These are phyloP conservation scores for Catharanthus roseus DNA, from an alignment of 257 asterid species.

Conservation along the genomic window DNA sequence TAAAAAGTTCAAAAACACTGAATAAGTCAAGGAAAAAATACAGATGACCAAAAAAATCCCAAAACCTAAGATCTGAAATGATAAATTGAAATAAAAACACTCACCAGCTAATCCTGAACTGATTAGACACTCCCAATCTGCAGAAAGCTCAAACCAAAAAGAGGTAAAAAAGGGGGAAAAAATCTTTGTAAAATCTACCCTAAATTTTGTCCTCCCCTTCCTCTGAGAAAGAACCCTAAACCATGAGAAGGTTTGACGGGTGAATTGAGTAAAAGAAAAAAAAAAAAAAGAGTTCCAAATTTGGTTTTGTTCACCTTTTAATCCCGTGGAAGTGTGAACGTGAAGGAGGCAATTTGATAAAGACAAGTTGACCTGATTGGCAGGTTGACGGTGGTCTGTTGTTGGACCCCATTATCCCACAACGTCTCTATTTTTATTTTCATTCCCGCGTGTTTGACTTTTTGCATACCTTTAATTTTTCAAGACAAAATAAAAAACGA, in stretches of 20 bases:
- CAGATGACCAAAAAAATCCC: background rate
- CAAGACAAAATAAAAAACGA: too few species aligned
- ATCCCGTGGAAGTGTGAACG: constrained; percentile 25
- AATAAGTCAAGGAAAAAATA: background rate
- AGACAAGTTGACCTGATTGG: constrained; percentile 30
- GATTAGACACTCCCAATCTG: constrained; percentile 8
- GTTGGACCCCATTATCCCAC: background rate
- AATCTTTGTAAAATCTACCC: constrained; percentile 3
- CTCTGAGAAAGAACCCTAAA: constrained; percentile 7
- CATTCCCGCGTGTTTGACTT: constrained; percentile 38
- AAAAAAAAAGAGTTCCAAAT: constrained; percentile 3
- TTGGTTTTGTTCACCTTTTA: constrained; percentile 17
- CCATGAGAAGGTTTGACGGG: constrained; percentile 27
- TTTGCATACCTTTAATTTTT: too few species aligned
- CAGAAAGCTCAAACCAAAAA: background rate
- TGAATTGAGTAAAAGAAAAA: background rate
- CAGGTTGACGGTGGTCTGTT: constrained; percentile 30
- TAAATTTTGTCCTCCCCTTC: constrained; percentile 5
- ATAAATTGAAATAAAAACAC: constrained; percentile 5
- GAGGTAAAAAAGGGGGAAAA: background rate
- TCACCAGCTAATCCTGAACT: constrained; percentile 18
- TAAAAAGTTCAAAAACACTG: background rate
- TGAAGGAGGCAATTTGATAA: constrained; percentile 9
- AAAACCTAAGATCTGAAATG: constrained; percentile 16
- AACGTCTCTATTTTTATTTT: constrained; percentile 16